Percentiles rank a stretch among this genome's conserved stretches.
phyloP scores from a whole-genome alignment of 805 yeast genomes.

The Wickerhamomyces xylosicus region DNA sequence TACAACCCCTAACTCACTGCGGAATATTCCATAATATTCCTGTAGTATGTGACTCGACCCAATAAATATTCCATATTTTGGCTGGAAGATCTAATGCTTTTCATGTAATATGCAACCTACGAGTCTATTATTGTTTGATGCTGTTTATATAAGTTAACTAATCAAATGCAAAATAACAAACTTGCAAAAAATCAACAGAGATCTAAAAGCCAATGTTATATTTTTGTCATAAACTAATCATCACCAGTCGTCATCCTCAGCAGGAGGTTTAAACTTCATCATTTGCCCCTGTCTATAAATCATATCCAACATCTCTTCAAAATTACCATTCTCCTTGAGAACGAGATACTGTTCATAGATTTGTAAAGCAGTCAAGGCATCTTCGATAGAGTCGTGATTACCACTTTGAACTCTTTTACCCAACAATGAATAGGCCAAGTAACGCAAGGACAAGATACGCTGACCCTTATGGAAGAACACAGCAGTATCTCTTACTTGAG shows the following conservation, averaged over 20 bases:
- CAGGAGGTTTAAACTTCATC: constrained; percentile 20
- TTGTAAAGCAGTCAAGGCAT: constrained; percentile 77
- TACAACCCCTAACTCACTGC: too few species aligned
- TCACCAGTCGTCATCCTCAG: constrained; percentile 6
- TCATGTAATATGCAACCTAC: too few species aligned
- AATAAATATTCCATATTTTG: too few species aligned
- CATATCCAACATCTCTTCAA: constrained; percentile 51
- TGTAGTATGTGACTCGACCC: too few species aligned
- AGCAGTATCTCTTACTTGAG: constrained; percentile 85
- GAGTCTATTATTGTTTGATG: too few species aligned
- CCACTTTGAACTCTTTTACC: constrained; percentile 76
- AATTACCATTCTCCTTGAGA: constrained; percentile 43
- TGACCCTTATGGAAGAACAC: constrained; percentile 68
- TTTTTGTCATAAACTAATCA: too few species aligned
- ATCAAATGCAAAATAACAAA: too few species aligned
- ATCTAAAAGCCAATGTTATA: too few species aligned
- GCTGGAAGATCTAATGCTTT: too few species aligned
- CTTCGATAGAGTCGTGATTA: constrained; percentile 96
- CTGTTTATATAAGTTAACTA: too few species aligned
- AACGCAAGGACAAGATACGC: constrained; percentile 74
- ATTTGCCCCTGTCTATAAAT: constrained; percentile 59
- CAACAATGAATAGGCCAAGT: constrained; percentile 72
- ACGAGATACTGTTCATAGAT: constrained; percentile 66
- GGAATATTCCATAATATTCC: too few species aligned
- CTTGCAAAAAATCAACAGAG: too few species aligned